Base-by-base conservation (phyloP, 2,329 filamentous ascomycete genomes). In the Phialemoniopsis sp. region DNA sequence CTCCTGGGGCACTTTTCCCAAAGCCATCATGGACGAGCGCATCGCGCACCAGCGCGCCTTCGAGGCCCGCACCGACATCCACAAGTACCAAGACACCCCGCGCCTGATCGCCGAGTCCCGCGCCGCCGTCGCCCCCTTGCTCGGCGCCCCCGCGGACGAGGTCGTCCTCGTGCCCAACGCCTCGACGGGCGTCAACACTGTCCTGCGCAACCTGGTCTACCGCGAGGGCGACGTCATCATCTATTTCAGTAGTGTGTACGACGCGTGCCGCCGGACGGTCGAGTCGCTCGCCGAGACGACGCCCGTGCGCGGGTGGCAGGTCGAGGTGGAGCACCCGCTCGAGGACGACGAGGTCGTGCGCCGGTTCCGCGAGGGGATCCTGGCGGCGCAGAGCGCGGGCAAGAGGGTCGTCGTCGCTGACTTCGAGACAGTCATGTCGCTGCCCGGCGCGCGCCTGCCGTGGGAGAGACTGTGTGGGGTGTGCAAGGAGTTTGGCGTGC, bases 121-220 rank as follows among this genome's bases (percentile, higher is more conserved):
- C n/a, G 56, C 58, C 32, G 73, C 73, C 2, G 56, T 88, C 17
- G 74, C 80, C 4, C 60, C 66, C n/a, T 51, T 82, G 30, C 67
- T 89, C 35, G 75, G 85, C 45, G 76, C 72, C 2, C 72, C 76
- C 1, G 54, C 66, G 1, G 63, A 76, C 15, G 77, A 82, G 38
- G 66, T 82, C 29, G 85, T 87, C 2, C 77, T 87, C 44, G 73
- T 88, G 3, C 72, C 78, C 16, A 89, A 89, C 55, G 82, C 85
- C 15, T 87, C 83, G 0, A 86, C 79, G 0, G 81, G 76, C 17
- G 58, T 84, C 29, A 85, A 86, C 52, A 81, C 74, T 0, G 73
- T 87, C 7, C 65, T 89, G 13, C 73, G 80, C n/a, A 86, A 82
- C 48, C 56, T 89, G 10, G 56, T 58, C 2, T 87, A 76, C 58